phyloP scores from a whole-genome alignment of 2,329 filamentous ascomycete genomes.

The Hypoxylon sp. region DNA sequence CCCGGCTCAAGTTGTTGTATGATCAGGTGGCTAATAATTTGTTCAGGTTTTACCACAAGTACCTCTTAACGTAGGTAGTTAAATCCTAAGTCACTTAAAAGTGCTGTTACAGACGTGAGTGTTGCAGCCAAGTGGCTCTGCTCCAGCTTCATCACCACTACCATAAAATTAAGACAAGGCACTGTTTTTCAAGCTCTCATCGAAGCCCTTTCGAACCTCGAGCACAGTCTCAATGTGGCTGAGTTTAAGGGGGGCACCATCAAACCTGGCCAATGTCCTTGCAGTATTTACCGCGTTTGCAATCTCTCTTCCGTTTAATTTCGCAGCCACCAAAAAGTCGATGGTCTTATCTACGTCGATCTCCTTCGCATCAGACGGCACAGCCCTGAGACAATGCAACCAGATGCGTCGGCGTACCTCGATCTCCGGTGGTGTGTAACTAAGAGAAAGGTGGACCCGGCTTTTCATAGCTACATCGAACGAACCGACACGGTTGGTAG shows the following conservation, averaged over 20 bases:
- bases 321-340: slow-evolving; percentile 28
- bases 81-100: not conserved
- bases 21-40: too few relatives aligned
- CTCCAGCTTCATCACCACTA: not conserved
- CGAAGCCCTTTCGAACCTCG: slow-evolving; percentile 46
- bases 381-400: slow-evolving; percentile 42
- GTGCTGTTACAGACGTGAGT: not conserved
- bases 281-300: slow-evolving; percentile 50
- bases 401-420: slow-evolving; percentile 50
- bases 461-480: slow-evolving; percentile 63
- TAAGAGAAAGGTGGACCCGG: slow-evolving; percentile 59
- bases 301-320: slow-evolving; percentile 51
- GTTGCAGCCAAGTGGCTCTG: not conserved
- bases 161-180: slow-evolving; percentile 46
- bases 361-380: slow-evolving; percentile 33
- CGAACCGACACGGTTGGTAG: slow-evolving; percentile 58
- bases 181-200: slow-evolving; percentile 42
- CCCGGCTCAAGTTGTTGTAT: too few relatives aligned
- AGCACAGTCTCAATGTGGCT: slow-evolving; percentile 52
- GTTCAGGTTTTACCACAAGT: too few relatives aligned
- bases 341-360: slow-evolving; percentile 37
- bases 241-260: slow-evolving; percentile 41
- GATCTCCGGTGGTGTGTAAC: slow-evolving; percentile 49
- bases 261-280: slow-evolving; percentile 49
- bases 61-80: too few relatives aligned